Base-by-base conservation (phyloP, 805 yeast species). In the Candida rishiriensis region DNA sequence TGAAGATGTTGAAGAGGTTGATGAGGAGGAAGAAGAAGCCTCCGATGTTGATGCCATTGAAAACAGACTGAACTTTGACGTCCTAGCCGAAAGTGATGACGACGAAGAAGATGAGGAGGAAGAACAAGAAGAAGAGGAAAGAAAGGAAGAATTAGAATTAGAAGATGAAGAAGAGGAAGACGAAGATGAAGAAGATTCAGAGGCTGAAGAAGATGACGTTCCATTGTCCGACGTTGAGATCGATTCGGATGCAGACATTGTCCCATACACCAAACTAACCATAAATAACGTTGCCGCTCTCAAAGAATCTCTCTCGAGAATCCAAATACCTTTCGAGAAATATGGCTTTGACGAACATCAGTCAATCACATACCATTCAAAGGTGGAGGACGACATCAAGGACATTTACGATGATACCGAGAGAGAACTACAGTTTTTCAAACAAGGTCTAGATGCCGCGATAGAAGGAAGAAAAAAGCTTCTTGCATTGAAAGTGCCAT, bases 371-470 rank as follows among this genome's bases (percentile, higher is more conserved):
- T 75, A 90, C 36, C 69, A 71, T 12, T 76, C 70, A 14, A 75
- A 76, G 40, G 76, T 85, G 38, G 91, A 78, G 60, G 63, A 77
- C 16, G 78, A 78, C 43, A 83, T 86, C 58, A 85, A 78, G 60
- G 97, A 91, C 63, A 85, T 91, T 48, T 87, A 90, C 58, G 97
- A 93, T 60, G 99, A 93, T 57, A 86, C 97, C 36, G 91, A 89
- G 66, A 81, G 99, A 64, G 99, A 93, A 70, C 71, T 93, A 51
- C 95, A 95, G 21, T 91, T 93, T 58, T 93, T 90, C 68, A 89
- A 88, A 63, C 99, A 93, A 70, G 96, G 95, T 7, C 76, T 93
- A 45, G 84, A 79, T 41, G 95, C 97, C 3, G 93, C 86, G 28
- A 68, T 75, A 41, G 78, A 75, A 54, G 96, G 86, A 21, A 82